Conservation (phyloP, 2,329 filamentous ascomycete species). For the Sphaerulina vaccinii region DNA sequence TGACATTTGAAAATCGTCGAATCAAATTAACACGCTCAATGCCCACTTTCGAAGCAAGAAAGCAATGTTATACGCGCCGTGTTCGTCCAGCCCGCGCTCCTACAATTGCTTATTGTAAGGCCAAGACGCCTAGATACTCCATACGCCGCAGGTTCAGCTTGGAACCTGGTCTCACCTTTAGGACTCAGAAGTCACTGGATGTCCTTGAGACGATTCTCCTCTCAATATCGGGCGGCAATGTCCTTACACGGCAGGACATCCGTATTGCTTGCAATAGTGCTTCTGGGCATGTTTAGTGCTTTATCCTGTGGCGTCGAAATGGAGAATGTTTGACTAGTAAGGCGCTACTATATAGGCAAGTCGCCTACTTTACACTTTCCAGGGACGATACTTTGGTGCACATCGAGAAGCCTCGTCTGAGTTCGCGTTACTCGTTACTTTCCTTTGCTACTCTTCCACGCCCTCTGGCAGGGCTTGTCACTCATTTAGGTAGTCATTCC, state of each 20-base stretch:
- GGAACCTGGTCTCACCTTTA: conserved; percentile 8
- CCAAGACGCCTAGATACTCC: conserved; percentile 13
- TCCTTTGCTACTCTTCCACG: background rate
- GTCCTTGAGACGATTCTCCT: conserved; percentile 13
- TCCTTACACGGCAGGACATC: conserved; percentile 5
- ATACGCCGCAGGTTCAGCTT: conserved; percentile 13
- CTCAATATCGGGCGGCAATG: background rate
- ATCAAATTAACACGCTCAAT: too few species aligned
- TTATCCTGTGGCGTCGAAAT: conserved; percentile 1
- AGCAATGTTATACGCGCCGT: background rate
- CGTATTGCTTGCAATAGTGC: conserved; percentile 3
- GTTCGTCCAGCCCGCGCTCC: background rate
- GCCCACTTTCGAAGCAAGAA: background rate
- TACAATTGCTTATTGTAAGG: conserved; percentile 1
- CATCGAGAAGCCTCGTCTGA: background rate
- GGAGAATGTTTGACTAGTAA: background rate
- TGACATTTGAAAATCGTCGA: too few species aligned
- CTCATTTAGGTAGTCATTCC: conserved; percentile 1
- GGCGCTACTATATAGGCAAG: conserved; percentile 14
- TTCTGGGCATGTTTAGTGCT: conserved; percentile 12
- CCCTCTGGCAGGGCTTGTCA: conserved; percentile 13
- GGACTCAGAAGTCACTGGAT: conserved; percentile 9
- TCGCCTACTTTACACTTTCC: conserved; percentile 3
- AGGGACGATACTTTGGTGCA: background rate
- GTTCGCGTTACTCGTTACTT: conserved; percentile 4